phyloP scores from a whole-genome alignment of 163 green algal genomes.

The Coccomyxa subellipsoidea region DNA sequence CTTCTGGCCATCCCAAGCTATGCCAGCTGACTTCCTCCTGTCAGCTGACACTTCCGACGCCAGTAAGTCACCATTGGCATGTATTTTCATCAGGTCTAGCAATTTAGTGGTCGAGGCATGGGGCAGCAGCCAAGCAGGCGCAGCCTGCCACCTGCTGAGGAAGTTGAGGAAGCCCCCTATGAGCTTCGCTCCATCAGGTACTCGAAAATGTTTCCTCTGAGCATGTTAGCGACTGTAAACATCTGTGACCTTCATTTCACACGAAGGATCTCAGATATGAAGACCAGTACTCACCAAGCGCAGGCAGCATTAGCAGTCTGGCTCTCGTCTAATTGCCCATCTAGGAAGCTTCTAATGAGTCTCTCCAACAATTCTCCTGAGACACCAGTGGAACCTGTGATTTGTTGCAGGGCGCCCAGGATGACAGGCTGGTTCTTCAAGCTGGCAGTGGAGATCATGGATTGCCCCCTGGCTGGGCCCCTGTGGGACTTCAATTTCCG shows the following conservation, averaged over 20 bases:
- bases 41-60: too few species aligned
- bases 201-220: not conserved
- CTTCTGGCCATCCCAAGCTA: too few species aligned
- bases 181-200: conserved; percentile 7
- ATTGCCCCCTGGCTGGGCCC: conserved; percentile 1
- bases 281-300: too few species aligned
- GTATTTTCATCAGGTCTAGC: not conserved
- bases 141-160: not conserved
- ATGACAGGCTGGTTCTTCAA: conserved; percentile 18
- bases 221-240: not conserved
- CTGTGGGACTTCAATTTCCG: conserved; percentile 24
- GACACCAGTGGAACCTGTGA: too few species aligned
- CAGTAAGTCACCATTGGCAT: too few species aligned
- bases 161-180: conserved; percentile 4
- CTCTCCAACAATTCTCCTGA: too few species aligned
- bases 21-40: too few species aligned
- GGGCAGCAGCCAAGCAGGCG: not conserved
- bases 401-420: not conserved
- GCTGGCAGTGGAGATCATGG: conserved; percentile 22
- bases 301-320: too few species aligned
- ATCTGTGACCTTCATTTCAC: too few species aligned
- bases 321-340: too few species aligned
- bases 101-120: not conserved
- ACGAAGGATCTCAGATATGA: not conserved
- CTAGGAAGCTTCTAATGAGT: too few species aligned